These are phyloP conservation scores for Sapria himalayana DNA, from an alignment of 345 rosid genomes.

Conservation along the genomic window DNA sequence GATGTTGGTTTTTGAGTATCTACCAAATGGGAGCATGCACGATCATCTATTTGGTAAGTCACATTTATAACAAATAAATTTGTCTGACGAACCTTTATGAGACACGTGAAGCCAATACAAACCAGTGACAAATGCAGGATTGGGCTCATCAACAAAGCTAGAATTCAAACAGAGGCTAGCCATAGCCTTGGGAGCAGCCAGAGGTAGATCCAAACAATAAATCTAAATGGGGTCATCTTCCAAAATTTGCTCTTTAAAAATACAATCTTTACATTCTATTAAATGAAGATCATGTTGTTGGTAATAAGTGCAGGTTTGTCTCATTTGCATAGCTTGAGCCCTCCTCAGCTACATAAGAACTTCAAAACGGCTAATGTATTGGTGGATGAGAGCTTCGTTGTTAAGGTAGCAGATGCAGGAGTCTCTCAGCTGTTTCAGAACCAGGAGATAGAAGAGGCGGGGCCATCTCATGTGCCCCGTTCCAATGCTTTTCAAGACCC, in stretches of 20 bases:
- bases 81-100: neutral
- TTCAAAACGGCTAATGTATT: constrained; percentile 51
- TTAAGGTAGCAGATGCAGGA: constrained; percentile 42
- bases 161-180: constrained; percentile 47
- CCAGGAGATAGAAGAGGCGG: constrained; percentile 27
- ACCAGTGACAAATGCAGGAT: constrained; percentile 15
- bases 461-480: constrained; percentile 18
- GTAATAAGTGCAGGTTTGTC: constrained; percentile 27
- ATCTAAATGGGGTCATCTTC: no score
- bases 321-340: constrained; percentile 32
- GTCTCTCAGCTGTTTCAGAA: constrained; percentile 20
- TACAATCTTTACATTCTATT: no score
- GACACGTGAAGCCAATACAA: neutral
- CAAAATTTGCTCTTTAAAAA: no score
- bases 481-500: constrained; percentile 29
- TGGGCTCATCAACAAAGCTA: constrained; percentile 21
- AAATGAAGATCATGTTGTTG: constrained; percentile 1
- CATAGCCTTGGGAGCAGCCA: constrained; percentile 48
- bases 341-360: constrained; percentile 44
- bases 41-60: constrained; percentile 33
- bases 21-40: constrained; percentile 46
- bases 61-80: neutral
- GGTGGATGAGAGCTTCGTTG: constrained; percentile 45
- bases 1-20: constrained; percentile 34
- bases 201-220: constrained; percentile 25